Conservation (phyloP, 345 rosid species). For the Orychophragmus violaceus region DNA sequence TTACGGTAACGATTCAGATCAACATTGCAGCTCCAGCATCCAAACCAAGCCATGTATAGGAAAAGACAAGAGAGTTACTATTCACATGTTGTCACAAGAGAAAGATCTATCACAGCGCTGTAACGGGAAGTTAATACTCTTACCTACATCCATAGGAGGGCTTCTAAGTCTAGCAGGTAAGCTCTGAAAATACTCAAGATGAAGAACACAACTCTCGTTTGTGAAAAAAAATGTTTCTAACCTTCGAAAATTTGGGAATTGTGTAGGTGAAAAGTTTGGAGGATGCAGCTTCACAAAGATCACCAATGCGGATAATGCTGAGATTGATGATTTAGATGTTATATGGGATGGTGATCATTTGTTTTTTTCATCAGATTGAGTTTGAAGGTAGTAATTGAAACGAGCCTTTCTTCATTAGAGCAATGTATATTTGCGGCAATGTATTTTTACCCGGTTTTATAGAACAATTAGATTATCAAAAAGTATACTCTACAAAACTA, state of each 20-base stretch:
- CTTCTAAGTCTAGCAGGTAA: conserved; percentile 81
- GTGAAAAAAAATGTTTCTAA: conserved; percentile 21
- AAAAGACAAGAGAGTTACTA: conserved; percentile 67
- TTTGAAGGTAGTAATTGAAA: conserved; percentile 21
- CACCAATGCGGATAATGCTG: conserved; percentile 59
- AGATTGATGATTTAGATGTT: conserved; percentile 67
- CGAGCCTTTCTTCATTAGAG: conserved; percentile 1
- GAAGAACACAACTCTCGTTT: background rate
- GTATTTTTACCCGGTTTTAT: background rate
- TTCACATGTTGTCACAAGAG: conserved; percentile 50
- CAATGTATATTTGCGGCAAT: conserved; percentile 25
- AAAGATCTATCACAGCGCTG: conserved; percentile 30
- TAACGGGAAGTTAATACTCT: conserved; percentile 55
- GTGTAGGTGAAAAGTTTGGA: conserved; percentile 77
- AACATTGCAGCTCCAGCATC: conserved; percentile 28
- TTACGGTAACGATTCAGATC: background rate
- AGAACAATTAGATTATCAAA: background rate
- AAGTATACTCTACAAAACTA: background rate
- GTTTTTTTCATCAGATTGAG: conserved; percentile 50
- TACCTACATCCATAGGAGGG: conserved; percentile 75
- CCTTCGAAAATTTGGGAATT: conserved; percentile 16
- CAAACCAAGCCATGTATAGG: conserved; percentile 15
- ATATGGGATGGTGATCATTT: conserved; percentile 94
- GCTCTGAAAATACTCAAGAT: conserved; percentile 23
- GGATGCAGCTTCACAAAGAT: conserved; percentile 47